Base-by-base conservation (phyloP, 441 rosid species). In the Gossypium schwendimanii region DNA sequence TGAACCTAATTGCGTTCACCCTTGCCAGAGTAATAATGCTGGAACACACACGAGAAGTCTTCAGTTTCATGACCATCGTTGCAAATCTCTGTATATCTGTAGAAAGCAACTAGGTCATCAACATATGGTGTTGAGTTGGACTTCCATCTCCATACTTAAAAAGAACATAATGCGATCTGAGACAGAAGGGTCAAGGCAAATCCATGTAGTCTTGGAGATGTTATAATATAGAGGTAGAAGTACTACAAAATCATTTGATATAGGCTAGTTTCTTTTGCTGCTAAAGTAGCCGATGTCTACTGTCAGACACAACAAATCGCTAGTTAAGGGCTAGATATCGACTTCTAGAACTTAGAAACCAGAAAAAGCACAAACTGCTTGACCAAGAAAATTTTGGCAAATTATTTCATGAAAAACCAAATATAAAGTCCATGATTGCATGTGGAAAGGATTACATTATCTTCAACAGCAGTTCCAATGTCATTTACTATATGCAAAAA, bases 21-120 rank as follows among this genome's bases (percentile, higher is more conserved):
- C 72, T 74, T 80, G 67, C 97, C 97, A 0, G 76, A 72, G 80
- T 94, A 92, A 68, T 80, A 89, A 79, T 90, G 89, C 24, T 87
- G 87, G 79, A 92, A 94, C 66, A 88, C 88, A 54, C 95, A 86
- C 3, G 97, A 92, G 79, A 92, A 94, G 81, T 94, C 98, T 87
- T 90, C 33, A 44, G 39, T 69, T 73, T 88, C 97, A 63, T 89
- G 87, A 20, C 94, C 98, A 15, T 82, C 78, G 59, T 89, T 63
- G 55, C 95, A 92, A 11, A 90, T 77, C 73, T 82, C 79, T 26
- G 78, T 73, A 75, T 87, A 92, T 82, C 98, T 94, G 87, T 86
- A 77, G 14, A 62, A 79, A 72, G 26, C 55, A 55, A 39, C 54
- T 36, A 67, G 17, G 21, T 70, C 67, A 75, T 67, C 73, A 45